Base-by-base conservation (phyloP, 192 early-diverging fungal genomes). In the Fimicolochytrium jonesii region DNA sequence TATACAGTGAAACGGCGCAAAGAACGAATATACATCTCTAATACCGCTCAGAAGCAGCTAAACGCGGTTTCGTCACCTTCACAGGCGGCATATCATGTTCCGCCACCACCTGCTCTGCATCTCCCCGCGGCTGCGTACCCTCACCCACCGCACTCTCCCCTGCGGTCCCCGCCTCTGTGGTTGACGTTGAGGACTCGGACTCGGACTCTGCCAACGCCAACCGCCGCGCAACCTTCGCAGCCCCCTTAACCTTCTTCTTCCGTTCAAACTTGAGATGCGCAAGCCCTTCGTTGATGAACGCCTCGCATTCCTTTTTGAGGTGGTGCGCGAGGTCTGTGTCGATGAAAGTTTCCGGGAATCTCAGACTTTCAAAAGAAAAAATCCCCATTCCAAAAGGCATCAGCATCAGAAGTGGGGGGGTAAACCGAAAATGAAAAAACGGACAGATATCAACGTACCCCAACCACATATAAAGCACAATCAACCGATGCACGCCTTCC, bases 391-490 rank as follows among this genome's bases (percentile, higher is more conserved):
- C n/a, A n/a, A n/a, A n/a, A 55, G 13, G 53, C n/a, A 4, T 51
- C 43, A 55, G 43, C 32, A 51, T 10, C 60, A 35, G 51, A 50
- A 34, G 11, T 28, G 0, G 30, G 58, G 42, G 4, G 43, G 15
- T 2, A 54, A 22, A 3, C 26, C 17, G 5, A 9, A 42, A 28
- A 20, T 17, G 0, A 46, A 26, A 13, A 13, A 60, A 22, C 34
- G 29, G 11, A 13, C 9, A 52, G 9, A 13, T 26, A 6, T 4
- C 26, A 22, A 23, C 65, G 10, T 28, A 73, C 71, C 59, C 49
- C 59, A 98, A 72, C 95, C 95, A 98, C 56, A 93, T 76, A 59
- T 95, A 98, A 22, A 92, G 49, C 62, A 90, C 89, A 25, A 94
- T 85, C 0, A 75, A 59, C 42, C 86, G 80, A 69, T 98, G 95